These are phyloP conservation scores for Penicillium waksmanii DNA, from an alignment of 495 filamentous ascomycete genomes.

Conservation along the genomic window DNA sequence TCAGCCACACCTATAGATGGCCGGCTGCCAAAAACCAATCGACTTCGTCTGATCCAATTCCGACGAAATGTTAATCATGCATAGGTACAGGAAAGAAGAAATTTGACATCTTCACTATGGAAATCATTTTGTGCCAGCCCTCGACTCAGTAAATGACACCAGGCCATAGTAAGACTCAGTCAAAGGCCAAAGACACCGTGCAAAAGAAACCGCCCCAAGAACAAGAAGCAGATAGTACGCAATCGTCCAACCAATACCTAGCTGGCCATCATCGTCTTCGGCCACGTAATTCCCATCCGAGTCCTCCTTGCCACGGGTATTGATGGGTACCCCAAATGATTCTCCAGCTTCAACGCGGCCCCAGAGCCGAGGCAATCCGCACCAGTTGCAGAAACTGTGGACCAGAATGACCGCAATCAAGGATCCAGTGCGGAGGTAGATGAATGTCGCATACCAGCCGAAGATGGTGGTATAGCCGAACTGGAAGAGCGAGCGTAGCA, in stretches of 20 bases:
- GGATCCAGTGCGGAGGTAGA: conserved; percentile 87
- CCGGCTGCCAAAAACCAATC: no score
- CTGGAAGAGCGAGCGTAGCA: conserved; percentile 78
- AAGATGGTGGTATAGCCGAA: conserved; percentile 93
- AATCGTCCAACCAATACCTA: conserved; percentile 67
- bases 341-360: conserved; percentile 63
- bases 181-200: conserved; percentile 67
- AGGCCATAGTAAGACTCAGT: conserved; percentile 61
- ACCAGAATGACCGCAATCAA: conserved; percentile 70
- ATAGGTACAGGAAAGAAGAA: neutral
- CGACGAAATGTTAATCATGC: no score
- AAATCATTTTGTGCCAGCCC: conserved; percentile 8
- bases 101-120: neutral
- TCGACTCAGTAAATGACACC: conserved; percentile 34
- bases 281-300: conserved; percentile 23
- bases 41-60: no score
- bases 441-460: conserved; percentile 87
- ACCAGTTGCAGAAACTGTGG: conserved; percentile 91
- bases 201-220: conserved; percentile 72
- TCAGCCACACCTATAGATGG: no score
- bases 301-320: conserved; percentile 46
- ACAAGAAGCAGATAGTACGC: conserved; percentile 78
- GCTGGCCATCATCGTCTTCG: conserved; percentile 19
- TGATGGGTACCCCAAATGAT: conserved; percentile 34
- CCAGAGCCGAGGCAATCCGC: conserved; percentile 87